Percentiles rank a stretch among this genome's conserved stretches.
These are phyloP conservation scores for Lathyrus sativus DNA, from an alignment of 306 rosid species.

Conservation along the genomic window DNA sequence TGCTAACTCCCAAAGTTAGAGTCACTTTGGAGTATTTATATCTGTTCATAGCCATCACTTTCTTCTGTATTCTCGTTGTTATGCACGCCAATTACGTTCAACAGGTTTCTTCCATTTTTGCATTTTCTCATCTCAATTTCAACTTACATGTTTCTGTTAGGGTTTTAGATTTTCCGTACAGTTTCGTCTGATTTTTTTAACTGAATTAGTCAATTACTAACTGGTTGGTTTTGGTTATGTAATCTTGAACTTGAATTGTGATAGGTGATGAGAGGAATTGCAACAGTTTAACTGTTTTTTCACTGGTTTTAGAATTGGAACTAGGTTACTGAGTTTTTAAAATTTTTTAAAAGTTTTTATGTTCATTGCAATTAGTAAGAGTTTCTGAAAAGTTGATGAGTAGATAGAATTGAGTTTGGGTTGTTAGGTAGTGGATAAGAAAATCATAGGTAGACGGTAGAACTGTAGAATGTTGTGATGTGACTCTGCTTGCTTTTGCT, in stretches of 20 bases:
- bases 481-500: not conserved
- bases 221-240: not conserved
- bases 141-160: conserved; percentile 17
- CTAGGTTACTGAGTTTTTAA: not conserved
- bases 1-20: conserved; percentile 86
- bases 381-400: not conserved
- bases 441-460: not conserved
- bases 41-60: conserved; percentile 75
- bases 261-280: conserved; percentile 2
- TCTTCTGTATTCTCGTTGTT: conserved; percentile 92
- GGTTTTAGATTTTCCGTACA: conserved; percentile 30
- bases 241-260: not conserved
- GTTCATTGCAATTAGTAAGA: too few relatives aligned
- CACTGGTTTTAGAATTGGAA: conserved; percentile 1
- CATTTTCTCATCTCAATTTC: conserved; percentile 16
- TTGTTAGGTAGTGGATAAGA: not conserved
- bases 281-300: too few relatives aligned
- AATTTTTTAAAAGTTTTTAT: too few relatives aligned
- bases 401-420: not conserved
- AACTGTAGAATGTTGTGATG: not conserved
- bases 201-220: not conserved
- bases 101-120: conserved; percentile 54
- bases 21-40: conserved; percentile 81
- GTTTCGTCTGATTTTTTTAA: not conserved
- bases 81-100: conserved; percentile 99